A percentile compares a stretch with the other conserved stretches of the same genome.
phyloP scores from a whole-genome alignment of 208 protist species.

The Acanthamoeba lenticulata region DNA sequence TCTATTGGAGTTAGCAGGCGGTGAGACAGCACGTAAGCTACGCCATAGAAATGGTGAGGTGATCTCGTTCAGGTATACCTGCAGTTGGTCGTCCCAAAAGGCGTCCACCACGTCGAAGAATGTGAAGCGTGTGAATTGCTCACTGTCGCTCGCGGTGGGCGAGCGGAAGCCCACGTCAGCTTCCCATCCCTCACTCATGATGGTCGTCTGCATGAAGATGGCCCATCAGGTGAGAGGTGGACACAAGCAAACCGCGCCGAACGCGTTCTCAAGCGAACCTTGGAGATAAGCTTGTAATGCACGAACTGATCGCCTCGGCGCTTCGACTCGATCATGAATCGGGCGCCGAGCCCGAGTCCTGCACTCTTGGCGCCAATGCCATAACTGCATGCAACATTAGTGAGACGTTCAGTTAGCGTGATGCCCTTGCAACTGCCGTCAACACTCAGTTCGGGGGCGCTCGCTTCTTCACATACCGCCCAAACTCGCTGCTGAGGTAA shows the following conservation, averaged over 20 bases:
- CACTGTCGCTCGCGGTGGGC: background rate
- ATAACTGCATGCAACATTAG: background rate
- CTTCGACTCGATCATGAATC: background rate
- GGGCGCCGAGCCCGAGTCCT: background rate
- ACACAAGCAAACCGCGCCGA: too few relatives aligned
- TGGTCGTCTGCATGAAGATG: background rate
- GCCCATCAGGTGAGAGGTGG: background rate
- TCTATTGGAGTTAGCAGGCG: background rate
- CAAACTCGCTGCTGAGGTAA: constrained; percentile 43
- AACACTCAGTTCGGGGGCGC: too few relatives aligned
- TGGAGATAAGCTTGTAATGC: background rate
- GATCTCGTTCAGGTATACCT: background rate
- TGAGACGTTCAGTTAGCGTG: too few relatives aligned
- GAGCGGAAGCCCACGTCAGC: background rate
- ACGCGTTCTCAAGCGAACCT: too few relatives aligned
- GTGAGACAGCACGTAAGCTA: background rate
- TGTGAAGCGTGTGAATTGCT: constrained; percentile 19
- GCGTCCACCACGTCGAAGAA: background rate
- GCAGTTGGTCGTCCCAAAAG: background rate
- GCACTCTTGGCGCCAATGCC: constrained; percentile 44
- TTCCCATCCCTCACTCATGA: background rate
- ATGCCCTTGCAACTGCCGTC: too few relatives aligned
- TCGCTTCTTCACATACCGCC: background rate
- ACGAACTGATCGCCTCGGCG: background rate
- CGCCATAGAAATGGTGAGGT: background rate